Evolutionary conservation across 441 rosid genomes (phyloP).

Genomic region (Cnidoscolus chayamansa): DNA sequence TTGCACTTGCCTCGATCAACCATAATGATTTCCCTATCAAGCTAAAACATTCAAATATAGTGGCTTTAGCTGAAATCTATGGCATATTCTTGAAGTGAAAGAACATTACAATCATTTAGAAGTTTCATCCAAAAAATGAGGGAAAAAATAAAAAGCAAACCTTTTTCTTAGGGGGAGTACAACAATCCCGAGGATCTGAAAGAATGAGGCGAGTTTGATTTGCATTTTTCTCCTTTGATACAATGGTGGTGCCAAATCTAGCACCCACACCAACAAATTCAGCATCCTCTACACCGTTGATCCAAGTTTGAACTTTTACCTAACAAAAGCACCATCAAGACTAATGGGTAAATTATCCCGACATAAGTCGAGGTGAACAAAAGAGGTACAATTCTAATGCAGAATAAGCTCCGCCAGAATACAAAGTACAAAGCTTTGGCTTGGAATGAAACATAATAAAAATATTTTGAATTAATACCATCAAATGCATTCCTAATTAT

Average conservation of each 20-base stretch:
- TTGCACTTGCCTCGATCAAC: slow-evolving; percentile 88
- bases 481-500: not conserved
- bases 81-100: slow-evolving; percentile 7
- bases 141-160: slow-evolving; percentile 27
- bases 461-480: not conserved
- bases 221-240: slow-evolving; percentile 93
- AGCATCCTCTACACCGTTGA: slow-evolving; percentile 67
- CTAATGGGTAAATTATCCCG: slow-evolving; percentile 5
- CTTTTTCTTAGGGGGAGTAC: slow-evolving; percentile 62
- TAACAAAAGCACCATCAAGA: slow-evolving; percentile 25
- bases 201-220: slow-evolving; percentile 61
- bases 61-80: slow-evolving; percentile 20
- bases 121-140: not conserved
- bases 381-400: slow-evolving; percentile 5
- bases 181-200: slow-evolving; percentile 86
- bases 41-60: slow-evolving; percentile 43
- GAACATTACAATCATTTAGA: slow-evolving; percentile 1
- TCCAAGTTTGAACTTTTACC: slow-evolving; percentile 99
- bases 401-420: not conserved
- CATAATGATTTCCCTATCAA: slow-evolving; percentile 72
- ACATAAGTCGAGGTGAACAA: slow-evolving; percentile 14
- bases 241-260: slow-evolving; percentile 79
- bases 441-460: not conserved
- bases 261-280: slow-evolving; percentile 99
- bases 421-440: slow-evolving; percentile 6